These are phyloP conservation scores for Apophysomyces trapeziformis DNA, from an alignment of 371 early-diverging fungal species.

Conservation along the genomic window DNA sequence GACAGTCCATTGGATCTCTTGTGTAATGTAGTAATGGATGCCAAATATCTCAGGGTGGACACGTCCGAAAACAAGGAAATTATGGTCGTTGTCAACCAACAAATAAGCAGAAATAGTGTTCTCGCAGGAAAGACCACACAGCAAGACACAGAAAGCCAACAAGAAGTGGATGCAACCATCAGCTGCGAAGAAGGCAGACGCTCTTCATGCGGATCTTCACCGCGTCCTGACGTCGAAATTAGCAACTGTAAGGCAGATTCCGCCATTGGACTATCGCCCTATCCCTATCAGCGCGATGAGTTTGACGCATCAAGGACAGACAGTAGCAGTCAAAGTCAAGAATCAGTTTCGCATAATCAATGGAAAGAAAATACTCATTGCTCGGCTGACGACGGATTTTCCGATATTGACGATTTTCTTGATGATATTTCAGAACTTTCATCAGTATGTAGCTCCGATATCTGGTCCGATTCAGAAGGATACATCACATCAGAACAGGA, in stretches of 20 bases:
- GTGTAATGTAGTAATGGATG: slow-evolving; percentile 45
- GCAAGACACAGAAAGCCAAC: not conserved
- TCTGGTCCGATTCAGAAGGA: slow-evolving; percentile 15
- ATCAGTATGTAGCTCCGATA: slow-evolving; percentile 37
- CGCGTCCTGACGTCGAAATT: not conserved
- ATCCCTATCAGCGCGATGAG: slow-evolving; percentile 1
- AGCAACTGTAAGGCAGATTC: slow-evolving; percentile 42
- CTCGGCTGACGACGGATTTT: slow-evolving; percentile 19
- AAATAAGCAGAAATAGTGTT: slow-evolving; percentile 20
- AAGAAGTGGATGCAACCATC: not conserved
- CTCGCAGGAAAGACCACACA: not conserved
- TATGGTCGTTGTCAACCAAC: slow-evolving; percentile 28
- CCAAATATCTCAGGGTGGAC: slow-evolving; percentile 27
- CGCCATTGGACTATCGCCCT: slow-evolving; percentile 44
- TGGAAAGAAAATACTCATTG: slow-evolving; percentile 11
- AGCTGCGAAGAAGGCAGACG: not conserved
- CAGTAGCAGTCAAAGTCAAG: not conserved
- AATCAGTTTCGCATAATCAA: slow-evolving; percentile 9
- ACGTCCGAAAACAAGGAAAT: slow-evolving; percentile 14
- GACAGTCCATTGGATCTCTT: slow-evolving; percentile 40
- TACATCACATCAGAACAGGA: not conserved
- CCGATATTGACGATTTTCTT: slow-evolving; percentile 34
- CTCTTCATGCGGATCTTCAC: slow-evolving; percentile 9
- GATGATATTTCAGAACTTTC: slow-evolving; percentile 53
- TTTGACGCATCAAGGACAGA: not conserved